Evolutionary conservation across 352 stramenopile genomes (phyloP).

Genomic region (Pythium aquatile): DNA sequence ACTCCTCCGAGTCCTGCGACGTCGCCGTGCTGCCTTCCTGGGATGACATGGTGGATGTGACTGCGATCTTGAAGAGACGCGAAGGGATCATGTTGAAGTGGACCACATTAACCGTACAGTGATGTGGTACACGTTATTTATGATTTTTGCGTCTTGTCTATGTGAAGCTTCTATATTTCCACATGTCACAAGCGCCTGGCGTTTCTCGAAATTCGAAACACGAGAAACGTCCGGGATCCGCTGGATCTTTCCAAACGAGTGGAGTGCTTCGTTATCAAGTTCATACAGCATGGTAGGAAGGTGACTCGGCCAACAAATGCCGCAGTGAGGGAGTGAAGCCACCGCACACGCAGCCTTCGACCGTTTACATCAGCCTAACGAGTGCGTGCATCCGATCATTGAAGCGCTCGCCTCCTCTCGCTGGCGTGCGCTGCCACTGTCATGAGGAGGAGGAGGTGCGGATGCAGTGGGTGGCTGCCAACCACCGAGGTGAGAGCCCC

Average conservation of each 20-base stretch:
- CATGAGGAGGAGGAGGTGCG: not conserved
- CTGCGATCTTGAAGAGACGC: no score
- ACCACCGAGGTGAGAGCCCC: not conserved
- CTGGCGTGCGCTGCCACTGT: constrained; percentile 2
- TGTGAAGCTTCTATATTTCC: not conserved
- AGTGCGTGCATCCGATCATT: not conserved
- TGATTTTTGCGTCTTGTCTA: not conserved
- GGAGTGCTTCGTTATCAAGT: not conserved
- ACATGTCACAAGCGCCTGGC: not conserved
- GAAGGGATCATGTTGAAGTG: not conserved
- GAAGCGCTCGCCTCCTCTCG: not conserved
- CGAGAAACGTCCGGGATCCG: not conserved
- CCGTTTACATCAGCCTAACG: not conserved
- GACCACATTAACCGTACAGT: not conserved
- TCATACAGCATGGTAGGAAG: not conserved
- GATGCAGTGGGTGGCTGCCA: not conserved
- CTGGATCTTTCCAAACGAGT: not conserved
- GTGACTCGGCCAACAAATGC: not conserved
- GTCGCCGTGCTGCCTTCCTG: constrained; percentile 31
- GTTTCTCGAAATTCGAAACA: constrained; percentile 4
- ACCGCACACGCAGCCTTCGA: not conserved
- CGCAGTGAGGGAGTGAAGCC: no score
- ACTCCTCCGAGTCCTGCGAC: constrained; percentile 56
- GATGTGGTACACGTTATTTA: not conserved
- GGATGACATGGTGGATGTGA: constrained; percentile 21